Percentiles rank a stretch among this genome's conserved stretches.
These are phyloP conservation scores for Elsinoe perseae DNA, from an alignment of 2,329 filamentous ascomycete genomes.

Conservation along the genomic window DNA sequence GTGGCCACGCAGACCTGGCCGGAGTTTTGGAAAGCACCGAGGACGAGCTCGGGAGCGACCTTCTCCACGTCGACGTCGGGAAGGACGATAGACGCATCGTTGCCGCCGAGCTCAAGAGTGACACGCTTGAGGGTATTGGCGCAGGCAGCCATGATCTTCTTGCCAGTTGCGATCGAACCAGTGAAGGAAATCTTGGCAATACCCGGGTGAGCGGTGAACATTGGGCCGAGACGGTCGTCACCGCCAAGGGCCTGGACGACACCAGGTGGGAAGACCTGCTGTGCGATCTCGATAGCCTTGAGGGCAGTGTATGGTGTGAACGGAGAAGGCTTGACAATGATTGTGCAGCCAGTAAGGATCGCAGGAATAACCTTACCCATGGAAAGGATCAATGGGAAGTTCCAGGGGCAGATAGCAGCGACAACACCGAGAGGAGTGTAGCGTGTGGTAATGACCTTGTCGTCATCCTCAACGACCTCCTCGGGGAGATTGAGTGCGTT, in stretches of 20 bases:
- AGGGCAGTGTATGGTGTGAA: conserved; percentile 52
- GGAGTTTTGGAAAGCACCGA: conserved; percentile 50
- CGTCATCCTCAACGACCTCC: conserved; percentile 39
- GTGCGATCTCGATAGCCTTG: conserved; percentile 53
- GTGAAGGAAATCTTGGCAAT: conserved; percentile 59
- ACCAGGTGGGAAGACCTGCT: conserved; percentile 52
- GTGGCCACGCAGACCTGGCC: conserved; percentile 50
- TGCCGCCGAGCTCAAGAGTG: conserved; percentile 55
- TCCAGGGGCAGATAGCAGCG: conserved; percentile 41
- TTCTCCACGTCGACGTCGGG: conserved; percentile 51
- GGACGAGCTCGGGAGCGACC: conserved; percentile 43
- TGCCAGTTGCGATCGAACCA: conserved; percentile 53
- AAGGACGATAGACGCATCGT: conserved; percentile 53
- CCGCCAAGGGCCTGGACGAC: conserved; percentile 56
- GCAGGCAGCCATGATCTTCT: conserved; percentile 52
- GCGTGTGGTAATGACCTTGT: conserved; percentile 40
- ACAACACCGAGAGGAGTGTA: conserved; percentile 44
- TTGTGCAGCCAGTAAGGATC: conserved; percentile 43
- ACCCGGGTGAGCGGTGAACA: conserved; percentile 51
- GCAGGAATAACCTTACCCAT: conserved; percentile 50
- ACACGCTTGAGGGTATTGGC: conserved; percentile 53
- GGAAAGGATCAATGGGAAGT: conserved; percentile 47
- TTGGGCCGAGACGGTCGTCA: conserved; percentile 52
- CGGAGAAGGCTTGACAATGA: conserved; percentile 36
- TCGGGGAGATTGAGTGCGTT: conserved; percentile 30